A percentile compares a stretch with the other conserved stretches of the same genome.
Evolutionary conservation across 2,329 filamentous ascomycete genomes (phyloP).

Genomic region (Calonectria pseudoreteaudii): DNA sequence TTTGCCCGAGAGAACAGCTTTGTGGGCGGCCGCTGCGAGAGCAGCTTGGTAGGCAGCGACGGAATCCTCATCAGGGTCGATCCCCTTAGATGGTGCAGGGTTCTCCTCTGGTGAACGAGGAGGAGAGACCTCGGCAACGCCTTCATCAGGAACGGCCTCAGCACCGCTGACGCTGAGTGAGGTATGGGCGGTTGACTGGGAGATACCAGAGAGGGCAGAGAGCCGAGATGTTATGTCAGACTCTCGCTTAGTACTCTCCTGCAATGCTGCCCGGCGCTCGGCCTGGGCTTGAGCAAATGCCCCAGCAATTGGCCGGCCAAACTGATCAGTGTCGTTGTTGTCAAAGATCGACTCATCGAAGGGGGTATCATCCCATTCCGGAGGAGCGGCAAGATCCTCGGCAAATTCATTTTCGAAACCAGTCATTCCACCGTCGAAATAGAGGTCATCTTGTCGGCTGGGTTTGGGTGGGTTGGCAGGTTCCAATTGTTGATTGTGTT

Average conservation of each 20-base stretch:
- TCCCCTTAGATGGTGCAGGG: conserved; percentile 19
- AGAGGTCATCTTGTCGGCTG: conserved; percentile 70
- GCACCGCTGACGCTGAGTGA: conserved; percentile 55
- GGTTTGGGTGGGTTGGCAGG: conserved; percentile 22
- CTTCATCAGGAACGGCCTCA: conserved; percentile 25
- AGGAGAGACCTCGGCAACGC: conserved; percentile 14
- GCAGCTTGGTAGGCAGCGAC: conserved; percentile 83
- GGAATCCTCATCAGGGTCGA: conserved; percentile 31
- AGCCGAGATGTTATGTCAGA: conserved; percentile 60
- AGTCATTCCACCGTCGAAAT: conserved; percentile 75
- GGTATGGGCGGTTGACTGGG: conserved; percentile 65
- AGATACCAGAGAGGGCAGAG: conserved; percentile 57
- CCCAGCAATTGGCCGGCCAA: conserved; percentile 70
- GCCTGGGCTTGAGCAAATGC: conserved; percentile 67
- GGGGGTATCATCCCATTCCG: conserved; percentile 62
- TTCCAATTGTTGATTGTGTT: conserved; percentile 35
- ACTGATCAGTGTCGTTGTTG: conserved; percentile 72
- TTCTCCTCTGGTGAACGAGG: conserved; percentile 22
- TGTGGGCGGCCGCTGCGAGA: conserved; percentile 82
- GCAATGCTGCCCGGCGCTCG: conserved; percentile 51
- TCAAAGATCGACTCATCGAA: conserved; percentile 84
- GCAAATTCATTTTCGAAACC: conserved; percentile 60
- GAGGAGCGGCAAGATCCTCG: conserved; percentile 54
- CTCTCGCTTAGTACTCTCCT: conserved; percentile 53
- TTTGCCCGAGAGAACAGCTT: conserved; percentile 80